Base-by-base conservation (phyloP, 805 yeast species). In the Wickerhamomyces sydowiorum region DNA sequence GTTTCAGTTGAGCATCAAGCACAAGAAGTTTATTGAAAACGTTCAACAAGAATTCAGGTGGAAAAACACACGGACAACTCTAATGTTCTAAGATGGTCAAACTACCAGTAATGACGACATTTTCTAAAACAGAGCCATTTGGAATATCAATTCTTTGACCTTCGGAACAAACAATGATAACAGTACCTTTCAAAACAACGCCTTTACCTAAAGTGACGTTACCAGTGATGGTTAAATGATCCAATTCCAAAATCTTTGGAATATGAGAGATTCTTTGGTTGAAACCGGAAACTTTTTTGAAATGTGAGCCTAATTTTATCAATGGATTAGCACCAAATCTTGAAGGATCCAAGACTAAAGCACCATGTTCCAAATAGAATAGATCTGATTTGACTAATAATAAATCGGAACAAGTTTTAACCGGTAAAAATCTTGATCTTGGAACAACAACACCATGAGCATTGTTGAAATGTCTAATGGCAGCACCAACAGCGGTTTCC, bases 401-500 rank as follows among this genome's bases (percentile, higher is more conserved):
- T 66, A 93, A 71, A 65, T 93, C 99, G 7, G 97, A 89, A 66
- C 93, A 88, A 17, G 99, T 93, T 75, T 93, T 93, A 56, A 93
- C 99, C 14, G 99, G 99, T 70, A 93, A 76, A 77, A 93, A 93
- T 64, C 99, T 82, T 33, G 96, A 78, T 73, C 99, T 87, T 67
- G 99, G 98, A 30, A 93, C 99, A 57, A 89, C 96, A 55, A 93
- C 95, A 69, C 99, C 99, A 59, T 88, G 96, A 24, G 97, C 96
- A 56, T 87, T 86, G 52, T 82, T 74, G 69, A 93, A 93, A 69
- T 90, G 91, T 69, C 96, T 86, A 62, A 93, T 93, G 37, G 98
- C 98, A 31, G 99, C 98, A 73, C 99, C 99, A 55, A 88, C 96
- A 23, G 99, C 99, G 39, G 99, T 93, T 74, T 93, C 99, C 61